These are phyloP conservation scores for Avena insularis DNA, from an alignment of 176 grass and related monocot species.

Conservation along the genomic window DNA sequence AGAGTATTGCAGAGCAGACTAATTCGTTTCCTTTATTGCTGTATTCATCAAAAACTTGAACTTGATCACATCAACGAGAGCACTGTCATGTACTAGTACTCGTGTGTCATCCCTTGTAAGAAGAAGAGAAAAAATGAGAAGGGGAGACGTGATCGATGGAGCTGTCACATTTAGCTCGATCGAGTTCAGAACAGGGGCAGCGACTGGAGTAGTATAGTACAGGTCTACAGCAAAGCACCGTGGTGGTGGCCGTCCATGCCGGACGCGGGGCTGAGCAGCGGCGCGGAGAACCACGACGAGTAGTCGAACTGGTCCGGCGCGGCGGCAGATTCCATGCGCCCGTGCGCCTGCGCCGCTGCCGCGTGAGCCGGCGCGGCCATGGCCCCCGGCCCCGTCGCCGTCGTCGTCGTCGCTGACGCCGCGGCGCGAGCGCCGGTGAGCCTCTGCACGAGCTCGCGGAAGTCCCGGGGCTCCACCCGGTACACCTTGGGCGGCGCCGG, in stretches of 20 bases:
- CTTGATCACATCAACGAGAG: not conserved
- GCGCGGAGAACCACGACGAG: slow-evolving; percentile 56
- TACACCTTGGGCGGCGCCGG: slow-evolving; percentile 58
- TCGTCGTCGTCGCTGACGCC: not conserved
- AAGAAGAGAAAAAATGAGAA: not conserved
- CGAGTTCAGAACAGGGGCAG: not conserved
- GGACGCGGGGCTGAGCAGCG: slow-evolving; percentile 60
- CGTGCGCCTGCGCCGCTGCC: not conserved
- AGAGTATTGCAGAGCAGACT: too few relatives aligned
- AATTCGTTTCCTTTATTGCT: not conserved
- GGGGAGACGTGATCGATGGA: not conserved
- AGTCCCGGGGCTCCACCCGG: slow-evolving; percentile 59
- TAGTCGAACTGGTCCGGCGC: slow-evolving; percentile 40
- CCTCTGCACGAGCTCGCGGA: slow-evolving; percentile 69
- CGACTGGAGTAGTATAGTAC: too few relatives aligned
- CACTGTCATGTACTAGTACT: not conserved
- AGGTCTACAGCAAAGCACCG: slow-evolving; percentile 28
- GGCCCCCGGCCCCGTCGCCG: not conserved
- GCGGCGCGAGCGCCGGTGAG: slow-evolving; percentile 51
- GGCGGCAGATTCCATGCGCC: not conserved
- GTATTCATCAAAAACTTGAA: not conserved
- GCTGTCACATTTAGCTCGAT: not conserved
- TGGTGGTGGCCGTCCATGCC: slow-evolving; percentile 27
- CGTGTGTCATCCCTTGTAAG: not conserved
- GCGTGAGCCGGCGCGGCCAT: not conserved